phyloP scores from a whole-genome alignment of 257 asterid genomes.

The Nyctanthes arbortristis region DNA sequence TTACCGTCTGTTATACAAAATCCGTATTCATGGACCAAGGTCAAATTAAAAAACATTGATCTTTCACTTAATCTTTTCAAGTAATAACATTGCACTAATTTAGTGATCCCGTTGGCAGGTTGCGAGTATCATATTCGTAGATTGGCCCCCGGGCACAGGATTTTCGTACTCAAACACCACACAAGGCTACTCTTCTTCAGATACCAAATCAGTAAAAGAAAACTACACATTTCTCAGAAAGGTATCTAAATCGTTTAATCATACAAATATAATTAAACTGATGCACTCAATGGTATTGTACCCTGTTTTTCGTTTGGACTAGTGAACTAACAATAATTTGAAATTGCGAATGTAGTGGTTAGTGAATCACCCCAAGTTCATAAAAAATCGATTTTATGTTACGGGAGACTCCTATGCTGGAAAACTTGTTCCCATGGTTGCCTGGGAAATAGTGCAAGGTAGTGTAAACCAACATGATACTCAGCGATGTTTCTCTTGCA shows the following conservation, averaged over 20 bases:
- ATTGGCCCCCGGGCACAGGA: too few species aligned
- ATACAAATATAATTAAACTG: too few species aligned
- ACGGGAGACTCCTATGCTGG: conserved; percentile 67
- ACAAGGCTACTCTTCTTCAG: too few species aligned
- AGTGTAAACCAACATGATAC: neutral
- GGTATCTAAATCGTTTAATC: conserved; percentile 29
- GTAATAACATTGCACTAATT: too few species aligned
- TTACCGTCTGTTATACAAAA: conserved; percentile 39
- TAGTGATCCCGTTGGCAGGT: conserved; percentile 20
- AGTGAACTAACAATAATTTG: too few species aligned
- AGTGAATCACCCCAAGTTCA: conserved; percentile 38
- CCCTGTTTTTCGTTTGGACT: too few species aligned
- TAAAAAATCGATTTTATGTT: conserved; percentile 37
- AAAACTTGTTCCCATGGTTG: conserved; percentile 45
- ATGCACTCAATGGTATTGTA: too few species aligned
- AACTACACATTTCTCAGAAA: too few species aligned
- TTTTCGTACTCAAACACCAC: too few species aligned
- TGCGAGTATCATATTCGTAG: too few species aligned
- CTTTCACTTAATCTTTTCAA: neutral
- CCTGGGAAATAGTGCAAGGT: conserved; percentile 45
- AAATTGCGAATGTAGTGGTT: conserved; percentile 56
- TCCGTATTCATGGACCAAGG: conserved; percentile 74
- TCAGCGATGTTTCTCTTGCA: neutral
- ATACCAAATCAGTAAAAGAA: too few species aligned
- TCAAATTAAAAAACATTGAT: neutral